These are phyloP conservation scores for Hypoxylon sp. DNA, from an alignment of 2,329 filamentous ascomycete genomes.

Conservation along the genomic window DNA sequence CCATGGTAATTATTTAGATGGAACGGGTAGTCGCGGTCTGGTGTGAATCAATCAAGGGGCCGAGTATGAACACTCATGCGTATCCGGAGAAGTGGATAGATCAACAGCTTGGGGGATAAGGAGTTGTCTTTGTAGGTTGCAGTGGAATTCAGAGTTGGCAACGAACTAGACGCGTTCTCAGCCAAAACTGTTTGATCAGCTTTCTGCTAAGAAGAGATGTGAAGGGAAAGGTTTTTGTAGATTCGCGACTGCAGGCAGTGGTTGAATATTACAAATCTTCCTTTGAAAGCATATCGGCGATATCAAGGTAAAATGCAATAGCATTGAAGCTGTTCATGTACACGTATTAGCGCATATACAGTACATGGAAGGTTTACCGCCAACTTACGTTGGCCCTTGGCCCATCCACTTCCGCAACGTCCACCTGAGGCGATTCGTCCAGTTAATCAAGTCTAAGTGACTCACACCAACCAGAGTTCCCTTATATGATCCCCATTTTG, in stretches of 20 bases:
- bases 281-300: slow-evolving; percentile 78
- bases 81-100: not conserved
- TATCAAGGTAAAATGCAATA: slow-evolving; percentile 75
- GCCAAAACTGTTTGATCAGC: not conserved
- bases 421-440: slow-evolving; percentile 72
- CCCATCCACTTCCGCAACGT: slow-evolving; percentile 67
- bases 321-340: slow-evolving; percentile 70
- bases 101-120: not conserved
- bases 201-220: not conserved
- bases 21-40: not conserved
- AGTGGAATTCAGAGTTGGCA: not conserved
- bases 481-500: slow-evolving; percentile 73
- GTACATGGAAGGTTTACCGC: not conserved
- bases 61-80: not conserved
- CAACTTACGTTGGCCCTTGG: slow-evolving; percentile 64
- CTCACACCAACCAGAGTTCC: slow-evolving; percentile 73
- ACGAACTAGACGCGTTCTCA: not conserved
- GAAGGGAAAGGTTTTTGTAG: not conserved
- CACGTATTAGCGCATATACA: slow-evolving; percentile 25
- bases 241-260: not conserved
- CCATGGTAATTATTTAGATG: not conserved
- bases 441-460: slow-evolving; percentile 76
- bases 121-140: not conserved
- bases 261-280: slow-evolving; percentile 62
- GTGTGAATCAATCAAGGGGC: not conserved